These are phyloP conservation scores for Parafenestella ontariensis DNA, from an alignment of 2,329 filamentous ascomycete species.

Conservation along the genomic window DNA sequence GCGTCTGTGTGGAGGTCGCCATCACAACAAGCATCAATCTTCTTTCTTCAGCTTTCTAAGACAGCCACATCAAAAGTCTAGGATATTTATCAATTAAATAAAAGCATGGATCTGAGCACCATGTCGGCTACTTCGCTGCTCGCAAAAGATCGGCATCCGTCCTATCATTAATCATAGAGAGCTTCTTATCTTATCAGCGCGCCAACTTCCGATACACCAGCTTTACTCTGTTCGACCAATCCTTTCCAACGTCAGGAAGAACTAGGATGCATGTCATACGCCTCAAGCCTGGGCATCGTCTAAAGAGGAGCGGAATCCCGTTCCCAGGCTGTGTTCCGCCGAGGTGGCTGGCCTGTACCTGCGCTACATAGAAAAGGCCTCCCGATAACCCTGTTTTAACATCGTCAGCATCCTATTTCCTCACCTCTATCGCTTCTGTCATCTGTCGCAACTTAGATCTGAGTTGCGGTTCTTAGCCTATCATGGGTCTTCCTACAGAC, in stretches of 20 bases:
- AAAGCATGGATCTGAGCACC: not conserved
- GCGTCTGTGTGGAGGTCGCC: not conserved
- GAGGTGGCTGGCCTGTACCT: constrained; percentile 15
- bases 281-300: constrained; percentile 26
- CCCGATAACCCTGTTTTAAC: not conserved
- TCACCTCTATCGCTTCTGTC: not conserved
- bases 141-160: not conserved
- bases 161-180: not conserved
- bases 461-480: not conserved
- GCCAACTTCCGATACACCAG: not conserved
- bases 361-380: constrained; percentile 10
- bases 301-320: constrained; percentile 9
- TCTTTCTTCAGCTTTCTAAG: not conserved
- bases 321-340: constrained; percentile 8
- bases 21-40: no score
- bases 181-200: constrained; percentile 26
- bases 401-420: not conserved
- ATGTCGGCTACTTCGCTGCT: constrained; percentile 1
- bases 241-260: constrained; percentile 5
- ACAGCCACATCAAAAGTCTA: not conserved
- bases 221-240: constrained; percentile 13
- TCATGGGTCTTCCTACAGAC: constrained; percentile 35
- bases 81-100: not conserved
- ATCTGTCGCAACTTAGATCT: not conserved
- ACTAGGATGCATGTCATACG: constrained; percentile 26